A percentile compares a stretch with the other conserved stretches of the same genome.
Evolutionary conservation across 2,329 filamentous ascomycete species (phyloP).

Genomic region (Sordariomycetes sp.): DNA sequence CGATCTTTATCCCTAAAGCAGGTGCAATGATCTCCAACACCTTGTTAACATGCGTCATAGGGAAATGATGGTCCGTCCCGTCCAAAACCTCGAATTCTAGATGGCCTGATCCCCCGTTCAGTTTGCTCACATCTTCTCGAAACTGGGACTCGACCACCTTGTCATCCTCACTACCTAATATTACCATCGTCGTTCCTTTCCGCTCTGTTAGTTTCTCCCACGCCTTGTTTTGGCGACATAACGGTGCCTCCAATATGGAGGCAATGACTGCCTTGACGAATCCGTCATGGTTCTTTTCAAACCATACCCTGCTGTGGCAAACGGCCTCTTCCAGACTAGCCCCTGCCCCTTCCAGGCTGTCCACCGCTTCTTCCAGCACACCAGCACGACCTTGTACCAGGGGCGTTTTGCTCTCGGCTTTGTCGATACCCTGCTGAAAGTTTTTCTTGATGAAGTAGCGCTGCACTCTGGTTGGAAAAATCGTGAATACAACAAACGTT

Average conservation of each 20-base stretch:
- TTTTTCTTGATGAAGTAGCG: not conserved
- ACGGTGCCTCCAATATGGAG: not conserved
- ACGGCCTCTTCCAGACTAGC: not conserved
- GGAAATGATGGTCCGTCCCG: not conserved
- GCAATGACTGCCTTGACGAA: not conserved
- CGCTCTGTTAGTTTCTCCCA: not conserved
- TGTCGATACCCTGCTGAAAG: not conserved
- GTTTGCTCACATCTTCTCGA: not conserved
- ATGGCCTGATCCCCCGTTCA: not conserved
- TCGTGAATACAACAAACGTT: constrained; percentile 11
- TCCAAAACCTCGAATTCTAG: not conserved
- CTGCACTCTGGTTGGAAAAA: not conserved
- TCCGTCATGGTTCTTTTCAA: not conserved
- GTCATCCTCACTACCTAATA: not conserved
- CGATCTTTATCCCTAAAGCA: not conserved
- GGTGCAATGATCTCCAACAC: not conserved
- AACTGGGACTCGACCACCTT: not conserved
- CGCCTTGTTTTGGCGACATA: not conserved
- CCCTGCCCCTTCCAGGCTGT: not conserved
- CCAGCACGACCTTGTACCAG: not conserved
- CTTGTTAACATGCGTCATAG: not conserved
- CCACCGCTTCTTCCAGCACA: not conserved
- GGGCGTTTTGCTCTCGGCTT: not conserved
- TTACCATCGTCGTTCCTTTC: not conserved
- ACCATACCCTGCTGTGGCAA: not conserved